phyloP scores from a whole-genome alignment of 129 eudicot genomes.

The Smallanthus sonchifolius region DNA sequence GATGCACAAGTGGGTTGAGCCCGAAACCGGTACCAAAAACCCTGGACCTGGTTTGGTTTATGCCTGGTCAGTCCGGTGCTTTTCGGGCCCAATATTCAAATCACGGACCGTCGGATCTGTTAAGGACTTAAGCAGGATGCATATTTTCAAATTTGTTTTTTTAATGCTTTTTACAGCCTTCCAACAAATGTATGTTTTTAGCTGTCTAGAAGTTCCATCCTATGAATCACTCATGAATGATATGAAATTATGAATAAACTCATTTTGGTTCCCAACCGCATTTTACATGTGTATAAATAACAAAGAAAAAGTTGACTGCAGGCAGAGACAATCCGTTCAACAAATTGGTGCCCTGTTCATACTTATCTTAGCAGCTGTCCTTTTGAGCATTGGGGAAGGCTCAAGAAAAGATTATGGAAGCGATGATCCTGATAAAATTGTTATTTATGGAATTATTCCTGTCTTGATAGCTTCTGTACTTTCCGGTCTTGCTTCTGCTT shows the following conservation, averaged over 20 bases:
- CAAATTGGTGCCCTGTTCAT: constrained; percentile 92
- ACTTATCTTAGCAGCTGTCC: constrained; percentile 84
- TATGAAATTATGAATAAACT: not conserved
- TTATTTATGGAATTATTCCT: constrained; percentile 78
- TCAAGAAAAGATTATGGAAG: constrained; percentile 67
- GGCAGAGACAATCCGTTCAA: constrained; percentile 92
- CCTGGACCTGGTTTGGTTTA: not conserved
- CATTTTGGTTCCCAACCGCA: not conserved
- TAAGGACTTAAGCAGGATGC: not conserved
- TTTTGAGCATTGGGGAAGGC: constrained; percentile 93
- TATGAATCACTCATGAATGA: constrained; percentile 1
- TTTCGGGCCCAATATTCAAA: not conserved
- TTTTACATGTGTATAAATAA: constrained; percentile 10
- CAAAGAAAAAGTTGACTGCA: constrained; percentile 16
- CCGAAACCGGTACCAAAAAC: not conserved
- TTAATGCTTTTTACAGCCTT: not conserved
- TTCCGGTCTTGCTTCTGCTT: constrained; percentile 94
- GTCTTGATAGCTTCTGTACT: constrained; percentile 88
- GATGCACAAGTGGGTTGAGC: not conserved
- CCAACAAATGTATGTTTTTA: no score
- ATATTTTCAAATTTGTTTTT: not conserved
- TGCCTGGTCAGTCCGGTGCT: not conserved
- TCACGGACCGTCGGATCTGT: not conserved
- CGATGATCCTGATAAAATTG: constrained; percentile 55
- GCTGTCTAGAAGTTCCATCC: not conserved